Evolutionary conservation across 75 land plant species (phyloP).

Genomic region (Selaginella moellendorffii): DNA sequence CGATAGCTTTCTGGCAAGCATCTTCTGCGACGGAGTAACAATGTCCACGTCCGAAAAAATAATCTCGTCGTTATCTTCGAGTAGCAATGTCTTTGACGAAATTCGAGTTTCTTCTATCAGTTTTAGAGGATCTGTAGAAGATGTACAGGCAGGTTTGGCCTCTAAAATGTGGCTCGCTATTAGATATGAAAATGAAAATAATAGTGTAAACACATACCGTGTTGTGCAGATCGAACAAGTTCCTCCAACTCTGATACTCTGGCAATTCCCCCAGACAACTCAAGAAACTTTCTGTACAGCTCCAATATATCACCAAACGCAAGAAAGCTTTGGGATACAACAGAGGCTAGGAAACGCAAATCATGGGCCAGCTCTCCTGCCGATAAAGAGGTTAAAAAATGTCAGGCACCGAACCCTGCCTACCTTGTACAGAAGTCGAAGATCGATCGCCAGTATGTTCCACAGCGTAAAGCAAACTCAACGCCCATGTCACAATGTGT

Average conservation of each 20-base stretch:
- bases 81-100: constrained; percentile 3
- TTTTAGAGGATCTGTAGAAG: constrained; percentile 12
- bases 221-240: constrained; percentile 59
- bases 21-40: constrained; percentile 71
- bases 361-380: constrained; percentile 95
- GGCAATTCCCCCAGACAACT: constrained; percentile 82
- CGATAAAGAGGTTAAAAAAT: not conserved
- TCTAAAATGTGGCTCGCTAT: not conserved
- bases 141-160: not conserved
- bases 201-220: constrained; percentile 35
- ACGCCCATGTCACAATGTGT: constrained; percentile 94
- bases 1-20: constrained; percentile 66
- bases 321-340: constrained; percentile 97
- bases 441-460: constrained; percentile 87
- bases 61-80: constrained; percentile 32
- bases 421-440: constrained; percentile 70
- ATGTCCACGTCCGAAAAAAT: constrained; percentile 74
- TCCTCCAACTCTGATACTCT: constrained; percentile 90
- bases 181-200: too few species aligned
- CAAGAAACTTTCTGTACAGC: constrained; percentile 72
- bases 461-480: constrained; percentile 85
- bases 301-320: constrained; percentile 99
- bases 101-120: constrained; percentile 17
- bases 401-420: not conserved
- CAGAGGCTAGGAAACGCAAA: constrained; percentile 92